Base-by-base conservation (phyloP, 768 basidiomycete genomes). In the Suillus paluster region DNA sequence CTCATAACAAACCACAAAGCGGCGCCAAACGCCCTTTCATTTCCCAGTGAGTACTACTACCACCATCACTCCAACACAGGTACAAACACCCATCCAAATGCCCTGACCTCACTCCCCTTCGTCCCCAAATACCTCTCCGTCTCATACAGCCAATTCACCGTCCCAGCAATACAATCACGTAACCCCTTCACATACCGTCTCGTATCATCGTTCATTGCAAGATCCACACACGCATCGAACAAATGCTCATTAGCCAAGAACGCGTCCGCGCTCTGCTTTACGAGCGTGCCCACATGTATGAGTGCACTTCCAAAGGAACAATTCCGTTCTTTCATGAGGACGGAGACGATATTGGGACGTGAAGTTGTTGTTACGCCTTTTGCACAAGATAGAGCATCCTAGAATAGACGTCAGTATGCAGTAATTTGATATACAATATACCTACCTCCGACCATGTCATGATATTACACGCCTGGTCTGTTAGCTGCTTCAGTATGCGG, bases 71-170 rank as follows among this genome's bases (percentile, higher is more conserved):
- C 45, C 23, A 25, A 23, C 19, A 67, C 62, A 17, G 73, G 72
- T 59, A 86, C 66, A 64, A 87, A 88, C 1, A 87, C 82, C 87
- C 86, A 88, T 39, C 86, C 86, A 70, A 86, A 87, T 4, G 78
- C 77, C 66, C 83, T 77, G 39, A 87, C 83, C 69, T 87, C 83
- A 44, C 79, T 80, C 0, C 85, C 86, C 59, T 81, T 82, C 54
- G 79, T 79, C 39, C 84, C 85, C 54, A 90, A 82, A 67, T 83
- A 88, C 48, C 86, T 67, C 62, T 87, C 82, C 0, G 83, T 86
- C 71, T 88, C 86, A 65, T 88, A 90, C 39, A 80, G 62, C 87
- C 87, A 89, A 65, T 88, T 82, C n/a, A 85, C 66, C n/a, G 76
- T 78, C 9, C 88, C 88, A 3, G 81, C 77, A 42, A 89, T 78